Percentiles rank a stretch among this genome's conserved stretches.
These are phyloP conservation scores for Neonectria punicea DNA, from an alignment of 2,329 filamentous ascomycete genomes.

Conservation along the genomic window DNA sequence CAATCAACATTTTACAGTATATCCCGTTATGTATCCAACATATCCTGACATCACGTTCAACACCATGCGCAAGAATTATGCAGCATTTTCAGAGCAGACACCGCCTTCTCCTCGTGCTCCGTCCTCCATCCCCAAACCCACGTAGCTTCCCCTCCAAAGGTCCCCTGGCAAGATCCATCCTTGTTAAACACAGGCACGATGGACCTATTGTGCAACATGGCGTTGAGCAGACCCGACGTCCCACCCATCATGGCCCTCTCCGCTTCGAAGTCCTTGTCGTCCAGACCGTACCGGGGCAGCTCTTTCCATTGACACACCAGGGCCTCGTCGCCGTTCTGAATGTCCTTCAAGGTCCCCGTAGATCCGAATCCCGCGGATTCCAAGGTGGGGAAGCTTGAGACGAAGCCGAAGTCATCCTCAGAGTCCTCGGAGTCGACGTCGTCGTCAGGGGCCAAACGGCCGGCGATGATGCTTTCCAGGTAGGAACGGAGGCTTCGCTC, in stretches of 20 bases:
- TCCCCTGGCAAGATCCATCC: neutral
- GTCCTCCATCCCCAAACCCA: neutral
- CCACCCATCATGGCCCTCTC: neutral
- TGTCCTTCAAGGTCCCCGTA: neutral
- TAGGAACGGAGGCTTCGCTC: neutral
- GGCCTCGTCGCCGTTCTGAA: neutral
- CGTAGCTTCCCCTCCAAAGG: neutral
- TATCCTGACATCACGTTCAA: neutral
- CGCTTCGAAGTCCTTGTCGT: neutral
- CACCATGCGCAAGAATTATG: neutral
- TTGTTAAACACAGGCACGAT: neutral
- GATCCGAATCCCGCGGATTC: neutral
- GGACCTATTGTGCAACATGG: neutral
- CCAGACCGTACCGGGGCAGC: neutral
- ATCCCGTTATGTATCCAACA: neutral
- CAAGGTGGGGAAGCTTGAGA: neutral
- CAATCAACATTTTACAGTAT: too few species aligned
- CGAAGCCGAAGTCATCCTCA: neutral
- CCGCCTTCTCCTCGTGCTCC: neutral
- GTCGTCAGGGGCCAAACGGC: neutral
- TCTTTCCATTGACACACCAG: neutral
- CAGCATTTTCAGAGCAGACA: neutral
- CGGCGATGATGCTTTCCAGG: neutral
- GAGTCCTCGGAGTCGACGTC: neutral
- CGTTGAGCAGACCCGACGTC: neutral